Evolutionary conservation across 148 eudicot species (phyloP).

Genomic region (Vaccinium myrtillus): DNA sequence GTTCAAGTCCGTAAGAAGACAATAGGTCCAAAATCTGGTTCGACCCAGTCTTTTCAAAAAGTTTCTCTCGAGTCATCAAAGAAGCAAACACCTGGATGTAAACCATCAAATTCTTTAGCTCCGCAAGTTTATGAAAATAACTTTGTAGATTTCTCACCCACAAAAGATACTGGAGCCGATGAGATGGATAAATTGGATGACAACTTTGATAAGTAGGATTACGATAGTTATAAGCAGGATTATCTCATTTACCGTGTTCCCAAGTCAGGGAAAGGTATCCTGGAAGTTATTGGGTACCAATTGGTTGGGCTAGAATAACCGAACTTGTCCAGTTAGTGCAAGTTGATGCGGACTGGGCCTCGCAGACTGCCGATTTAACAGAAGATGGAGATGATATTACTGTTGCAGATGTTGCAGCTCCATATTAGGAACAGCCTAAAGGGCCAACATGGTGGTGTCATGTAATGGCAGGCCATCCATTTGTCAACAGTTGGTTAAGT

Average conservation of each 20-base stretch:
- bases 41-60: constrained; percentile 25
- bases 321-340: constrained; percentile 74
- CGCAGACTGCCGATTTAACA: constrained; percentile 53
- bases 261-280: constrained; percentile 24
- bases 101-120: constrained; percentile 27
- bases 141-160: constrained; percentile 32
- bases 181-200: constrained; percentile 25
- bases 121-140: constrained; percentile 25
- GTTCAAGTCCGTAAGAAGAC: constrained; percentile 52
- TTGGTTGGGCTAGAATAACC: constrained; percentile 84
- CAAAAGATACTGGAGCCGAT: constrained; percentile 33
- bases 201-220: constrained; percentile 27
- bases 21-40: constrained; percentile 30
- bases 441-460: constrained; percentile 99
- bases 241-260: constrained; percentile 27
- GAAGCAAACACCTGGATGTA: constrained; percentile 29
- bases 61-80: constrained; percentile 28
- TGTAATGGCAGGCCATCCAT: constrained; percentile 68
- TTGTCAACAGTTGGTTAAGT: constrained; percentile 61
- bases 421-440: constrained; percentile 86
- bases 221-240: constrained; percentile 25
- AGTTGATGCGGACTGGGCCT: constrained; percentile 59
- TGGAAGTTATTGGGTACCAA: constrained; percentile 79
- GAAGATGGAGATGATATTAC: constrained; percentile 73
- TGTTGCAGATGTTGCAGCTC: constrained; percentile 90